A percentile compares a stretch with the other conserved stretches of the same genome.
These are phyloP conservation scores for Nitzschia sp. DNA, from an alignment of 108 stramenopile species.

Conservation along the genomic window DNA sequence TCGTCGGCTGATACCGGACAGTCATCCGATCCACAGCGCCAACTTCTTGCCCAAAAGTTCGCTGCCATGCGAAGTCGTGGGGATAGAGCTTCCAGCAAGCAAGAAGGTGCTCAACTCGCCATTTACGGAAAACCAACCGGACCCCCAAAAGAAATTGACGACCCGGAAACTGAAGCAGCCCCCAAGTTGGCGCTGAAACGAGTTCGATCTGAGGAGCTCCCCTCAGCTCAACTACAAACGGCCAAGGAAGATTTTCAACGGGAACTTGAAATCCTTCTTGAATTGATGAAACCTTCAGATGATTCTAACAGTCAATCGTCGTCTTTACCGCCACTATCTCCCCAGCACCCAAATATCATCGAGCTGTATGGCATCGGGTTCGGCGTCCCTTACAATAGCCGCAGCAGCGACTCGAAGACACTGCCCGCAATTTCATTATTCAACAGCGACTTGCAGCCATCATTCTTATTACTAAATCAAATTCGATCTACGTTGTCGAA, in stretches of 20 bases:
- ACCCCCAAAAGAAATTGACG: slow-evolving; percentile 7
- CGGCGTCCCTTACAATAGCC: not conserved
- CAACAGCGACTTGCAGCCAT: slow-evolving; percentile 26
- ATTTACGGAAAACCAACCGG: slow-evolving; percentile 11
- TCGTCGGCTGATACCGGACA: not conserved
- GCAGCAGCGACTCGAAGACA: not conserved
- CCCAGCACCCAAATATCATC: slow-evolving; percentile 27
- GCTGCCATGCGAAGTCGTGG: not conserved
- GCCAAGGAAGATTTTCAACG: slow-evolving; percentile 9
- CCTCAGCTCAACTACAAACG: not conserved
- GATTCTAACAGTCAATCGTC: not conserved
- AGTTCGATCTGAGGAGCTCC: not conserved
- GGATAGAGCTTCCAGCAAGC: not conserved
- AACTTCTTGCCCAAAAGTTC: not conserved
- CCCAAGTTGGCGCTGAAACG: slow-evolving; percentile 14
- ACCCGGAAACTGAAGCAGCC: slow-evolving; percentile 14
- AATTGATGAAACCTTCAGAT: not conserved
- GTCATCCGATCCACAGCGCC: not conserved
- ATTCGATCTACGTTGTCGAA: slow-evolving; percentile 36
- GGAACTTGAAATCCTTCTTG: slow-evolving; percentile 5
- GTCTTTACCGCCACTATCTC: not conserved
- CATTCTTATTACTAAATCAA: slow-evolving; percentile 51
- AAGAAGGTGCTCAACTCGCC: not conserved
- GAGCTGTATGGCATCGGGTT: slow-evolving; percentile 23
- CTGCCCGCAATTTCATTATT: not conserved